phyloP scores from a whole-genome alignment of 2,329 filamentous ascomycete genomes.

The Fusarium sp. region DNA sequence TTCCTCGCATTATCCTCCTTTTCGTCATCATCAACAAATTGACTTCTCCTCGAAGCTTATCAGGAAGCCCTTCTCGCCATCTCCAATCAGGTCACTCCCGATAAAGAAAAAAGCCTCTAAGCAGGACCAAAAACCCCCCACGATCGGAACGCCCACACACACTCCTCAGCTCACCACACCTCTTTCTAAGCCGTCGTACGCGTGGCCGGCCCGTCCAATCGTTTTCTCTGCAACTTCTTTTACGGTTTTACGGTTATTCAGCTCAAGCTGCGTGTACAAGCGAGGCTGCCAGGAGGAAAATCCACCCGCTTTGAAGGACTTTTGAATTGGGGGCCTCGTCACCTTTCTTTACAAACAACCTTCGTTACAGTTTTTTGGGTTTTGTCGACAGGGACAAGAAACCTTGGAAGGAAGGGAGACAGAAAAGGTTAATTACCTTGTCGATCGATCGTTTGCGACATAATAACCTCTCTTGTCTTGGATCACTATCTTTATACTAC shows the following conservation, averaged over 20 bases:
- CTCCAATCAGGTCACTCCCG: slow-evolving; percentile 2
- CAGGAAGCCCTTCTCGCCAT: slow-evolving; percentile 6
- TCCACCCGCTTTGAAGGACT: not conserved
- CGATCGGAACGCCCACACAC: slow-evolving; percentile 18
- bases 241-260: slow-evolving; percentile 26
- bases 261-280: slow-evolving; percentile 7
- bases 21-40: slow-evolving; percentile 1
- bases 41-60: not conserved
- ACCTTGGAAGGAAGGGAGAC: slow-evolving; percentile 1
- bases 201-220: slow-evolving; percentile 28
- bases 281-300: slow-evolving; percentile 20
- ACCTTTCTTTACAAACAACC: slow-evolving; percentile 16
- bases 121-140: slow-evolving; percentile 18
- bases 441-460: slow-evolving; percentile 18
- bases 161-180: slow-evolving; percentile 4
- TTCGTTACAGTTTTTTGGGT: slow-evolving; percentile 28
- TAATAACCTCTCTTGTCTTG: slow-evolving; percentile 17
- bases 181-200: slow-evolving; percentile 9
- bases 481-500: slow-evolving; percentile 12
- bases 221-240: slow-evolving; percentile 8
- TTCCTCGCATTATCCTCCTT: slow-evolving; percentile 6
- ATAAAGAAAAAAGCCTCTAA: not conserved
- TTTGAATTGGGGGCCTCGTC: slow-evolving; percentile 12
- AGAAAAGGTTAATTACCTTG: slow-evolving; percentile 17
- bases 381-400: slow-evolving; percentile 1